Evolutionary conservation across 768 basidiomycete genomes (phyloP).

Genomic region (Amanita fuliginea): DNA sequence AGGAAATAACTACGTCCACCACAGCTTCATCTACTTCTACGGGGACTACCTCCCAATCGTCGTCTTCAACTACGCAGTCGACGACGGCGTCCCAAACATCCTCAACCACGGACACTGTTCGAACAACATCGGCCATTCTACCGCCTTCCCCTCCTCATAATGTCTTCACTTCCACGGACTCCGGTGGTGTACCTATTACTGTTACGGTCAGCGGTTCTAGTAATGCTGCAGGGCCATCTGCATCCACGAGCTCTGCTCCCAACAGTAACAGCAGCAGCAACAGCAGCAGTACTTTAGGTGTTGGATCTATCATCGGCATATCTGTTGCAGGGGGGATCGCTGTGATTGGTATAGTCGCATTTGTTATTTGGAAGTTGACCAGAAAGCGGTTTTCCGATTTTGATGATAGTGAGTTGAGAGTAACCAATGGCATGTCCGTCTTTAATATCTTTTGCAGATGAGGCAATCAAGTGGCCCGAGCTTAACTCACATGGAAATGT

Average conservation of each 20-base stretch:
- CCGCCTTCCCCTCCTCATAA: slow-evolving; percentile 8
- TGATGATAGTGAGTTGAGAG: slow-evolving; percentile 57
- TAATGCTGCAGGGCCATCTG: slow-evolving; percentile 6
- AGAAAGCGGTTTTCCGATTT: slow-evolving; percentile 67
- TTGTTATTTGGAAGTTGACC: slow-evolving; percentile 82
- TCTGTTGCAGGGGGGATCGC: slow-evolving; percentile 77
- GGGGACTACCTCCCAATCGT: background rate
- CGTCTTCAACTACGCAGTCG: slow-evolving; percentile 3
- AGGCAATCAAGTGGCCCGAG: slow-evolving; percentile 90
- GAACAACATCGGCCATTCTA: slow-evolving; percentile 8
- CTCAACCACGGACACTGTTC: background rate
- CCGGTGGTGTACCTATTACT: slow-evolving; percentile 14
- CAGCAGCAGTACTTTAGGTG: slow-evolving; percentile 34
- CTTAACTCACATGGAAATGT: slow-evolving; percentile 49
- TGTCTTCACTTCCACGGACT: slow-evolving; percentile 9
- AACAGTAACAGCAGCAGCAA: slow-evolving; percentile 14
- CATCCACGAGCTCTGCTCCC: slow-evolving; percentile 16
- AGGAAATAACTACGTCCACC: background rate
- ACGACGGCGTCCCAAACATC: background rate
- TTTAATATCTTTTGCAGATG: slow-evolving; percentile 28
- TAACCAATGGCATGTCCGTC: background rate
- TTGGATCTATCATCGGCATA: slow-evolving; percentile 69
- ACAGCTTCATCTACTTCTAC: background rate
- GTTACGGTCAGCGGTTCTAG: slow-evolving; percentile 15
- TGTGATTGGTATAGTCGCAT: slow-evolving; percentile 55